Conservation (phyloP, 345 rosid species). For the Populus alba region DNA sequence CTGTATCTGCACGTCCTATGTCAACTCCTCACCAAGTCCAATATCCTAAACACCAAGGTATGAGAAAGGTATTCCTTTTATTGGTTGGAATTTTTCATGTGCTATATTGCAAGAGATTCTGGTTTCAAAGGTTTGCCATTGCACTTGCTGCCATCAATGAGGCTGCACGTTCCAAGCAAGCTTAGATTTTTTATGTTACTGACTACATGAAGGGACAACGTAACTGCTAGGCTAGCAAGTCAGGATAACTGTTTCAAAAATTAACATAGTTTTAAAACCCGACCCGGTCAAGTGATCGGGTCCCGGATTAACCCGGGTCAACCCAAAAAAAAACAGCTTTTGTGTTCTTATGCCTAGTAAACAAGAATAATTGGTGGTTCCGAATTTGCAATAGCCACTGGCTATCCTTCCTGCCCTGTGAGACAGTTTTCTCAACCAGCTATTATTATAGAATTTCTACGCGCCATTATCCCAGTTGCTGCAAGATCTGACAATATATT, state of each 20-base stretch:
- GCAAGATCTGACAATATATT: no score
- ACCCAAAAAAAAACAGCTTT: no score
- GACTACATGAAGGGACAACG: neutral
- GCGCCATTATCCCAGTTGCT: no score
- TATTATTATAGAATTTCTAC: no score
- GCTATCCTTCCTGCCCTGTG: no score
- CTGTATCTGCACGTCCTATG: constrained; percentile 48
- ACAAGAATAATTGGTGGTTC: no score
- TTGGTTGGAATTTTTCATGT: neutral
- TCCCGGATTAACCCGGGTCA: no score
- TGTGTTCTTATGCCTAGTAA: no score
- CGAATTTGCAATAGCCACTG: no score
- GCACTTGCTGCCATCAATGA: neutral
- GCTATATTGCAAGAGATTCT: neutral
- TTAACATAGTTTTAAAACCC: no score
- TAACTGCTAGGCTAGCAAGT: neutral
- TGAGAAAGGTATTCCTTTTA: neutral
- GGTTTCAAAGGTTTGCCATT: neutral
- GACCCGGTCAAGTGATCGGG: no score
- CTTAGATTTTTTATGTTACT: neutral
- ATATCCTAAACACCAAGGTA: constrained; percentile 37
- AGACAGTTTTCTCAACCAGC: no score
- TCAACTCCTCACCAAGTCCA: constrained; percentile 51
- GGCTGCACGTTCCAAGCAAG: neutral
- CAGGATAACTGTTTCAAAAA: neutral